These are phyloP conservation scores for Setomelanomma holmii DNA, from an alignment of 2,329 filamentous ascomycete genomes.

Conservation along the genomic window DNA sequence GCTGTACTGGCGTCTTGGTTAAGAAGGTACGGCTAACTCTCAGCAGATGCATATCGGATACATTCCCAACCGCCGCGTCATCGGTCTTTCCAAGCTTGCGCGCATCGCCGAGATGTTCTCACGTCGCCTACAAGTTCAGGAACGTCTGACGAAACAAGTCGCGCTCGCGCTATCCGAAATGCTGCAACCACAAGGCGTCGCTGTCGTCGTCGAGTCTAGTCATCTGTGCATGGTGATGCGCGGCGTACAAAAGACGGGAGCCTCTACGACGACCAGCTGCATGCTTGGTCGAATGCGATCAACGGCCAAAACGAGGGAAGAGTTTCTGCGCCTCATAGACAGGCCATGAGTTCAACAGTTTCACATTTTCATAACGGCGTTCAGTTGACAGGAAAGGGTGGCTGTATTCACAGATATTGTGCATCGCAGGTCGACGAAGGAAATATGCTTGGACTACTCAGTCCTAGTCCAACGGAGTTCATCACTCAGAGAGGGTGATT, in stretches of 20 bases:
- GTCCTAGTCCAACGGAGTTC: too few species aligned
- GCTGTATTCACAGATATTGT: too few species aligned
- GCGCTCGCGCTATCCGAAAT: slow-evolving; percentile 93
- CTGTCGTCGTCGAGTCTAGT: slow-evolving; percentile 95
- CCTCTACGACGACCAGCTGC: slow-evolving; percentile 92
- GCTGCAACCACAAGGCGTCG: slow-evolving; percentile 90
- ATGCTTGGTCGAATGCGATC: slow-evolving; percentile 96
- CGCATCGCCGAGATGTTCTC: slow-evolving; percentile 98
- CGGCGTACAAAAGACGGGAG: slow-evolving; percentile 90
- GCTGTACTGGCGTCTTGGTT: too few species aligned
- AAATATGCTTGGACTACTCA: too few species aligned
- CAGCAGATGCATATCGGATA: slow-evolving; percentile 96
- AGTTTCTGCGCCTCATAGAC: slow-evolving; percentile 80
- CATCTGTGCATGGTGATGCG: slow-evolving; percentile 99
- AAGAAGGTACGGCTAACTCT: slow-evolving; percentile 19
- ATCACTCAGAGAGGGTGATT: slow-evolving; percentile 38
- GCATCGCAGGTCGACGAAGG: too few species aligned
- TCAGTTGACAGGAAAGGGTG: too few species aligned
- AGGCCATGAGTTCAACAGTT: slow-evolving; percentile 11
- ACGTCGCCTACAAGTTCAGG: slow-evolving; percentile 91
- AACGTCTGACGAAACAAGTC: slow-evolving; percentile 94
- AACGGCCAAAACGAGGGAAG: slow-evolving; percentile 91
- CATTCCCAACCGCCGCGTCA: slow-evolving; percentile 88
- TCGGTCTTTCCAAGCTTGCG: slow-evolving; percentile 94
- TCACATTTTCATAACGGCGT: not conserved